phyloP scores from a whole-genome alignment of 371 early-diverging fungal species.

The Haplosporangium sp. region DNA sequence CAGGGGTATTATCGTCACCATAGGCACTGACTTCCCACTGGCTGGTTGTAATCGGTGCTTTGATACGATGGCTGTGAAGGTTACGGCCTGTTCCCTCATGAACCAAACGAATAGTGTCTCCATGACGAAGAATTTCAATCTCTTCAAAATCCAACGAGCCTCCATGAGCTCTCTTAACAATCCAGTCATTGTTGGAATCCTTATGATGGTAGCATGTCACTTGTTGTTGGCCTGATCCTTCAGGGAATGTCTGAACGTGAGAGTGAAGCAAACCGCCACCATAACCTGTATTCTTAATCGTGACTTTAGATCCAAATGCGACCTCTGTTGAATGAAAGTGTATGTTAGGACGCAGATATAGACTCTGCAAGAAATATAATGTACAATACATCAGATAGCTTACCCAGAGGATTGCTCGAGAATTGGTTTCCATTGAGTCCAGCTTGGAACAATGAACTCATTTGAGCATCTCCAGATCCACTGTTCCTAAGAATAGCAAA shows the following conservation, averaged over 20 bases:
- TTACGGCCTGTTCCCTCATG: conserved; percentile 83
- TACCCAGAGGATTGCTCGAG: conserved; percentile 84
- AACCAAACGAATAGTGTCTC: conserved; percentile 86
- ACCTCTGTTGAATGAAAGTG: conserved; percentile 69
- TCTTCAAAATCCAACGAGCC: conserved; percentile 52
- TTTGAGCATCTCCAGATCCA: conserved; percentile 97
- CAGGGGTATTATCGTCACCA: conserved; percentile 78
- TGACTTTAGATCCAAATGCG: conserved; percentile 93
- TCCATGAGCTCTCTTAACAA: conserved; percentile 63
- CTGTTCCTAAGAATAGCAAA: conserved; percentile 90
- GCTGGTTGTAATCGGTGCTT: conserved; percentile 84
- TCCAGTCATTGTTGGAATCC: conserved; percentile 98
- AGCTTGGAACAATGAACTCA: conserved; percentile 99
- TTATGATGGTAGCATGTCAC: conserved; percentile 99
- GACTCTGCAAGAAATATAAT: too few relatives aligned
- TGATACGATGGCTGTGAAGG: conserved; percentile 86
- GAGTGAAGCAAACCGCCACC: conserved; percentile 99
- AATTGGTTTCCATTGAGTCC: conserved; percentile 89
- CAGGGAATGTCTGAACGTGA: conserved; percentile 94
- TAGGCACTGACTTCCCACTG: conserved; percentile 94
- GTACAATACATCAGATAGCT: background rate
- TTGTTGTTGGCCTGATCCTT: conserved; percentile 96
- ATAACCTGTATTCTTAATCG: conserved; percentile 88
- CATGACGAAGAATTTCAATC: conserved; percentile 77
- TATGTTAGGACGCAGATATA: background rate